These are phyloP conservation scores for Diversispora epigaea DNA, from an alignment of 192 early-diverging fungal species.

Conservation along the genomic window DNA sequence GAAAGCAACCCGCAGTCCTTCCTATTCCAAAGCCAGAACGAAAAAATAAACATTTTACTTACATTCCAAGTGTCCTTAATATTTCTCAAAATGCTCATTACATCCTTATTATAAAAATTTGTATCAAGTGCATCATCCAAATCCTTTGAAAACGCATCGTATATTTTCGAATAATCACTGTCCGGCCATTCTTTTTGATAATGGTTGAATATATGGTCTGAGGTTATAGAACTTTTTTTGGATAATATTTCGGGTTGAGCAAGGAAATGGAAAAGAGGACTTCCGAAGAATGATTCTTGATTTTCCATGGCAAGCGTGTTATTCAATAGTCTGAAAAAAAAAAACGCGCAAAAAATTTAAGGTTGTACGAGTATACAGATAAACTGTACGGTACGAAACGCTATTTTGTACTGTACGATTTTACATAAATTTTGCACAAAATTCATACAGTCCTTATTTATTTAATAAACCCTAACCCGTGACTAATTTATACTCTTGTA, in stretches of 20 bases:
- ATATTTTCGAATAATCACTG: neutral
- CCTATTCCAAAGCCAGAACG: slow-evolving; percentile 29
- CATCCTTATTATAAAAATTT: slow-evolving; percentile 26
- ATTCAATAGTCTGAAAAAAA: too few species aligned
- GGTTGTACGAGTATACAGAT: too few species aligned
- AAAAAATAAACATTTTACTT: slow-evolving; percentile 15
- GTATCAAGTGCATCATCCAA: slow-evolving; percentile 27
- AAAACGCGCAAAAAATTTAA: too few species aligned
- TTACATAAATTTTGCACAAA: too few species aligned
- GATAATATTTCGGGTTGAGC: neutral
- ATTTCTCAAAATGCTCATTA: slow-evolving; percentile 20
- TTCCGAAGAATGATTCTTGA: neutral
- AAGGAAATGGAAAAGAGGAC: neutral
- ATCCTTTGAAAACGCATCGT: slow-evolving; percentile 21
- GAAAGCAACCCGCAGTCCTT: slow-evolving; percentile 24
- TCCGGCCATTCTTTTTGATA: slow-evolving; percentile 9
- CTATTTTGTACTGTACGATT: too few species aligned
- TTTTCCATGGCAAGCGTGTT: too few species aligned
- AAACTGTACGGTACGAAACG: too few species aligned
- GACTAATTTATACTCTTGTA: too few species aligned
- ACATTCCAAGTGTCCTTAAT: slow-evolving; percentile 28
- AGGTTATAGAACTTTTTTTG: neutral
- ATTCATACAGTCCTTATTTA: too few species aligned
- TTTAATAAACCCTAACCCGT: too few species aligned
- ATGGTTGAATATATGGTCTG: neutral